Percentiles rank a stretch among this genome's conserved stretches.
Conservation (phyloP, 345 rosid species). For the Aegle marmelos region DNA sequence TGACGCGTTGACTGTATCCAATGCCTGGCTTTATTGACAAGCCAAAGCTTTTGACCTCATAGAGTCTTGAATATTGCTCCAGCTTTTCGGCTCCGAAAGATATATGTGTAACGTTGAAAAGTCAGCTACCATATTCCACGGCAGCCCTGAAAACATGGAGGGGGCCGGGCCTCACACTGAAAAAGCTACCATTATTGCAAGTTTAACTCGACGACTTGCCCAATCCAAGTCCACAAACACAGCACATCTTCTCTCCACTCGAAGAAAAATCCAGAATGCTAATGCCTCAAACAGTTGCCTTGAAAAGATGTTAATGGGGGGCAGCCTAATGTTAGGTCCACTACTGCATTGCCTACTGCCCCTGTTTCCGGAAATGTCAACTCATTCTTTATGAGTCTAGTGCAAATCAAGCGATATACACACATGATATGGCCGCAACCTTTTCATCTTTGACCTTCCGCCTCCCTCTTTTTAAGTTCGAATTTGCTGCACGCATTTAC, state of each 20-base stretch:
- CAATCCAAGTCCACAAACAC: constrained; percentile 6
- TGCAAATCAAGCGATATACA: not conserved
- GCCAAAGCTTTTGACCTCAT: not conserved
- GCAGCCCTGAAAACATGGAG: constrained; percentile 26
- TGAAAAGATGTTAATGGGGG: constrained; percentile 34
- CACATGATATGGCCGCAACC: not conserved
- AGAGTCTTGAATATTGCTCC: not conserved
- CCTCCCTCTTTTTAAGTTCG: not conserved
- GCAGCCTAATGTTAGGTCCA: constrained; percentile 25
- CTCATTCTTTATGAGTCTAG: not conserved
- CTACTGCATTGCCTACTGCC: not conserved
- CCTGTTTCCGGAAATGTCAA: constrained; percentile 15
- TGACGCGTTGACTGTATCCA: not conserved
- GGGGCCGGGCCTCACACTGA: not conserved
- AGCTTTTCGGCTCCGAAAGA: not conserved
- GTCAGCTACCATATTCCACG: constrained; percentile 22
- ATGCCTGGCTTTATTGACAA: not conserved
- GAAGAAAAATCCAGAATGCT: not conserved
- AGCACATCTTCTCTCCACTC: not conserved
- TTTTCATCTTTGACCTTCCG: not conserved
- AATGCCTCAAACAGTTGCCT: not conserved
- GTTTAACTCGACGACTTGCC: not conserved
- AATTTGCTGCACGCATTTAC: not conserved
- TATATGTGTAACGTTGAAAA: not conserved
- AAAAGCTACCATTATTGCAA: not conserved